phyloP scores from a whole-genome alignment of 2,329 filamentous ascomycete genomes.

The Colletotrichum karsti region DNA sequence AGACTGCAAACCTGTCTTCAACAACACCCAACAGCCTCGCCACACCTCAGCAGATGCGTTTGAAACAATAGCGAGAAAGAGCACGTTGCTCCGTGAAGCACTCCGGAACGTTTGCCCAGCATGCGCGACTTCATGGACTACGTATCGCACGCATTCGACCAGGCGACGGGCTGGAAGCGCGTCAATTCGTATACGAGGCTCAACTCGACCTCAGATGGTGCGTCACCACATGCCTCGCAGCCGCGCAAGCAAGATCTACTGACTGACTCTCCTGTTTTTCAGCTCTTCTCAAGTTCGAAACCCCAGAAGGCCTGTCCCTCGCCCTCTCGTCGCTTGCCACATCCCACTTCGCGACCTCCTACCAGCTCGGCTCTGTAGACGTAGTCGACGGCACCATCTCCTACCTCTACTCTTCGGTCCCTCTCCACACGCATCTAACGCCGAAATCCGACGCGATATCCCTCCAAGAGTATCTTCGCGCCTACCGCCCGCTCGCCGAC shows the following conservation, averaged over 20 bases:
- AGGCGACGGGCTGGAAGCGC: conserved; percentile 85
- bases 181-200: conserved; percentile 92
- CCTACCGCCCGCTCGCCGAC: conserved; percentile 82
- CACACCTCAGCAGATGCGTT: background rate
- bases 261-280: background rate
- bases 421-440: conserved; percentile 71
- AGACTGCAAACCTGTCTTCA: background rate
- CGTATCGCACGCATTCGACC: conserved; percentile 89
- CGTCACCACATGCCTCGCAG: conserved; percentile 27
- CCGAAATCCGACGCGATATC: conserved; percentile 79
- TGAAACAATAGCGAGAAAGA: background rate
- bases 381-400: conserved; percentile 96
- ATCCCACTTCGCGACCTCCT: conserved; percentile 92
- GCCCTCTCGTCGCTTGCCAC: conserved; percentile 92
- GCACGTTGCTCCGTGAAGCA: conserved; percentile 13
- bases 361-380: conserved; percentile 88
- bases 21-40: background rate
- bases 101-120: conserved; percentile 29
- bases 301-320: conserved; percentile 83
- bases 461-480: conserved; percentile 79
- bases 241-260: background rate
- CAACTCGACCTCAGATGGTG: conserved; percentile 84
- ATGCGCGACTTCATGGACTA: conserved; percentile 99
- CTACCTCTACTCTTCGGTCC: conserved; percentile 91
- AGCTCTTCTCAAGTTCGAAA: conserved; percentile 90